A percentile compares a stretch with the other conserved stretches of the same genome.
Conservation (phyloP, 2,329 filamentous ascomycete species). For the Clathrospora elynae region DNA sequence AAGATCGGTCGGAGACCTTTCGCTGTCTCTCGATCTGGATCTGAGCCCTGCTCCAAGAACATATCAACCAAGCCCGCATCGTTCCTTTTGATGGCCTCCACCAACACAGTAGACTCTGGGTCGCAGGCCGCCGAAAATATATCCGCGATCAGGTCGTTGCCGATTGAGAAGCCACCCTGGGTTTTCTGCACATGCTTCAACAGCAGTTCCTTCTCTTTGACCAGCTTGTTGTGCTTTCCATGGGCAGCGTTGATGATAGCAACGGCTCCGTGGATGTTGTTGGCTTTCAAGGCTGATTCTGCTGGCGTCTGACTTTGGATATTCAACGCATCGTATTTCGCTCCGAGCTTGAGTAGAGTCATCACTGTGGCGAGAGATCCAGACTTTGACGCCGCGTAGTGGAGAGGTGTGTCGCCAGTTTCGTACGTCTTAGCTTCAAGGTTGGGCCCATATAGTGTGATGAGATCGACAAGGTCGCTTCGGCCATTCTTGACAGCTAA, state of each 20-base stretch:
- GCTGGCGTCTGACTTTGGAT: constrained; percentile 31
- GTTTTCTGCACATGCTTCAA: constrained; percentile 38
- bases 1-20: constrained; percentile 36
- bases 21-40: constrained; percentile 34
- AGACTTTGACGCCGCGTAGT: constrained; percentile 39
- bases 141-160: constrained; percentile 41
- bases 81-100: constrained; percentile 41
- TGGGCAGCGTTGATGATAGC: constrained; percentile 40
- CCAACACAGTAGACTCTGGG: constrained; percentile 39
- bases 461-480: constrained; percentile 32
- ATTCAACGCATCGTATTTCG: constrained; percentile 33
- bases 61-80: constrained; percentile 35
- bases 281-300: constrained; percentile 32
- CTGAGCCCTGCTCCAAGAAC: constrained; percentile 39
- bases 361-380: constrained; percentile 30
- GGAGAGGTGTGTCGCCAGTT: constrained; percentile 39
- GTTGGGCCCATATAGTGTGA: constrained; percentile 30
- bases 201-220: constrained; percentile 42
- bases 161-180: constrained; percentile 33
- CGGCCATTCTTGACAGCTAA: constrained; percentile 36
- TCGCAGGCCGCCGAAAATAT: constrained; percentile 43
- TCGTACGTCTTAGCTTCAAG: constrained; percentile 28
- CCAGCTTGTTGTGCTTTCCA: constrained; percentile 29
- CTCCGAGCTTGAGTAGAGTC: constrained; percentile 35
- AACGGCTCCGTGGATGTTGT: constrained; percentile 38